phyloP scores from a whole-genome alignment of 2,329 filamentous ascomycete species.

The Domatiomyces catenatus region DNA sequence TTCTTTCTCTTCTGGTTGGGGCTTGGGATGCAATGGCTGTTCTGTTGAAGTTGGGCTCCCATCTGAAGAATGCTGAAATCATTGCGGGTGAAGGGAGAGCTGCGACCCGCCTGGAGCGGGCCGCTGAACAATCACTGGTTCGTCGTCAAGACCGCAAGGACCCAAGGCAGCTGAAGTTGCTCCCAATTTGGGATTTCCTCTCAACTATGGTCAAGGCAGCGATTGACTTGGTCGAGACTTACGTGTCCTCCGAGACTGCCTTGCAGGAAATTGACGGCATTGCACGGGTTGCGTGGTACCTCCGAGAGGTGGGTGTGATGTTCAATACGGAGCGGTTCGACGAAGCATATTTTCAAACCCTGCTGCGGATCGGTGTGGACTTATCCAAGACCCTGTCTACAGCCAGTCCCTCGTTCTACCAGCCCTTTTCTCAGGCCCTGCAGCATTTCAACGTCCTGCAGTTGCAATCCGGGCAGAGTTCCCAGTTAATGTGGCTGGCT shows the following conservation, averaged over 20 bases:
- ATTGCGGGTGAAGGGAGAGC: background rate
- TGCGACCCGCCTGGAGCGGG: background rate
- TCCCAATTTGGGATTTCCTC: background rate
- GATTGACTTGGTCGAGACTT: background rate
- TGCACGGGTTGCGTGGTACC: slow-evolving; percentile 27
- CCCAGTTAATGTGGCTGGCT: slow-evolving; percentile 14
- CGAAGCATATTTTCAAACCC: slow-evolving; percentile 39
- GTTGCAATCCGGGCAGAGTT: slow-evolving; percentile 6
- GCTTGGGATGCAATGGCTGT: background rate
- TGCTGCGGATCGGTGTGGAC: slow-evolving; percentile 30
- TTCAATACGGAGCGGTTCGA: slow-evolving; percentile 31
- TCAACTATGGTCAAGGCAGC: background rate
- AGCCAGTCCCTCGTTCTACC: background rate
- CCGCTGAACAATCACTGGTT: background rate
- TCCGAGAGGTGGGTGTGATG: slow-evolving; percentile 34
- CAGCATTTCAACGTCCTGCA: background rate
- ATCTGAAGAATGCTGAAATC: background rate
- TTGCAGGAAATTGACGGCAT: slow-evolving; percentile 1
- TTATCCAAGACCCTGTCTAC: slow-evolving; percentile 19
- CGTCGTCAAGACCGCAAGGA: background rate
- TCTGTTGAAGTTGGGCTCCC: background rate
- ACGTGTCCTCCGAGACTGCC: background rate
- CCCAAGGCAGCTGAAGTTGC: background rate
- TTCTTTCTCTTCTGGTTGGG: background rate
- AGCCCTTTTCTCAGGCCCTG: background rate